Conservation (phyloP, 306 rosid species). For the Clitoria ternatea region DNA sequence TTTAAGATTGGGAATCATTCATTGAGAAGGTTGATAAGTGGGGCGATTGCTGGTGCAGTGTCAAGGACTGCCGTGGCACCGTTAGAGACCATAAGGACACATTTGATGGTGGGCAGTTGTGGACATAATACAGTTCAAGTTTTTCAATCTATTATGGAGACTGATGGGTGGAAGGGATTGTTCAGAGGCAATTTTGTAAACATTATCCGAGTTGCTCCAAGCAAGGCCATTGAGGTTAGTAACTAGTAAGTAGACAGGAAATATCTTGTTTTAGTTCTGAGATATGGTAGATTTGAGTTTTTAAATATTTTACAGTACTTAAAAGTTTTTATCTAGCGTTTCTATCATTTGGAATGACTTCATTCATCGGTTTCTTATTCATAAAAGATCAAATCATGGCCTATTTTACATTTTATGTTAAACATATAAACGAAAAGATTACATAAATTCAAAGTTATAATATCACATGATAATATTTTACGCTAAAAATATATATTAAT, state of each 20-base stretch:
- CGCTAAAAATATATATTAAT: no score
- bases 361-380: neutral
- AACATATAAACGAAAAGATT: no score
- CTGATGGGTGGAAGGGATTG: conserved; percentile 66
- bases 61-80: conserved; percentile 60
- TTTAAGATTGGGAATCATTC: conserved; percentile 50
- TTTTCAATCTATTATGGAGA: conserved; percentile 47
- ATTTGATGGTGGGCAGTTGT: conserved; percentile 61
- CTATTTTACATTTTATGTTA: no score
- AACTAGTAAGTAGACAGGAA: conserved; percentile 22
- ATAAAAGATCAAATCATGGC: neutral
- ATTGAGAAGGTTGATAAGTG: conserved; percentile 55
- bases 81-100: conserved; percentile 57
- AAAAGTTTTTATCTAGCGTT: neutral
- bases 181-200: conserved; percentile 56
- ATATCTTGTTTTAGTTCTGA: neutral
- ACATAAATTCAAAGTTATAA: no score
- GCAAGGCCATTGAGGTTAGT: conserved; percentile 65
- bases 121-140: conserved; percentile 41
- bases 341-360: neutral
- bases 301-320: neutral
- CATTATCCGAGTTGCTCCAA: conserved; percentile 58
- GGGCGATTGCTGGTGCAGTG: conserved; percentile 67
- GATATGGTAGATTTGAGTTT: neutral
- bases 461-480: no score